Base-by-base conservation (phyloP, 2,329 filamentous ascomycete genomes). In the Xylaria sp. region DNA sequence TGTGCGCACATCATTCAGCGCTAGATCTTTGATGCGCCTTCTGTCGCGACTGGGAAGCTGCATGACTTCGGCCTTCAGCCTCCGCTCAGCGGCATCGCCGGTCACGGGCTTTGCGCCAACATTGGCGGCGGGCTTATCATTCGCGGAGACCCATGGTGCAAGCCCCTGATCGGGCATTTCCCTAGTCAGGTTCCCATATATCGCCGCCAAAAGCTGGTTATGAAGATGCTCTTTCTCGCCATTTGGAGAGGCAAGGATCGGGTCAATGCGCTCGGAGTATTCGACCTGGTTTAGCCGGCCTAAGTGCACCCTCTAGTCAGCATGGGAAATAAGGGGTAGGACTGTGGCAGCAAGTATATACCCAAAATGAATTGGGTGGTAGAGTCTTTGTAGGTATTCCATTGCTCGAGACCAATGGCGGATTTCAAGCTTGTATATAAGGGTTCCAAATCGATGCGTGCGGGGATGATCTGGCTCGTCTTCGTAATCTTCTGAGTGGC, bases 121-220 rank as follows among this genome's bases (percentile, higher is more conserved):
- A 49, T 83, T 83, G 11, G 86, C 81, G 20, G 85, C 80, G 20
- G 89, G 89, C 74, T 92, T 92, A 74, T 92, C 89, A 75, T 91
- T 90, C 63, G 89, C 89, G 78, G 89, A 91, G 77, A 92, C 90
- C 89, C 89, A 92, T 69, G 88, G 88, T 57, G 90, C 90, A 75
- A 90, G 85, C 74, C 89, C 89, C 77, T 85, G 84, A 72, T 91
- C 89, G 67, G 90, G 89, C 83, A 90, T 87, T 77, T 92, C 90
- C 66, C 90, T 83, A 42, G 89, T 91, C 68, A 91, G 87, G 84
- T 92, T 92, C 75, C 86, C 88, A 77, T 89, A 89, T 74, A 92
- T 88, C 64, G 88, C 89, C 66, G 88, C 84, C 70, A 92, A 81
- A 60, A 92, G 86, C 79, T 90, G 88, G 78, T 92, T 92, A 75